Evolutionary conservation across 352 stramenopile species (phyloP).

Genomic region (Phytophthora pini): DNA sequence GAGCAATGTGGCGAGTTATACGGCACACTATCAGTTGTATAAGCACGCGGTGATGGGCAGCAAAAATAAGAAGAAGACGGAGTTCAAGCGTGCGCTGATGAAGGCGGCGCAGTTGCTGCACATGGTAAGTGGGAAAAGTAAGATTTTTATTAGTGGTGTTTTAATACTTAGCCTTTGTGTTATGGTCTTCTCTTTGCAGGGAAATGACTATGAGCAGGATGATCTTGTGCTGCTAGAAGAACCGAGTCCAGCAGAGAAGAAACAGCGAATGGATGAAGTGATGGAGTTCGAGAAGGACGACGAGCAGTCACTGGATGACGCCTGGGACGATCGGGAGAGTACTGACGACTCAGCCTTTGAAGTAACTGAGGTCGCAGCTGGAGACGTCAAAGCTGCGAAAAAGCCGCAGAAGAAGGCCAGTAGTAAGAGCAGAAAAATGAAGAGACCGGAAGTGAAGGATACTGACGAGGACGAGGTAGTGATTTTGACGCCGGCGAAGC

Average conservation of each 20-base stretch:
- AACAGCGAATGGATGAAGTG: slow-evolving; percentile 36
- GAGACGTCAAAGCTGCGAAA: slow-evolving; percentile 15
- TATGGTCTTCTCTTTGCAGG: slow-evolving; percentile 17
- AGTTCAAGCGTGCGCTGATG: slow-evolving; percentile 45
- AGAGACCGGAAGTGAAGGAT: slow-evolving; percentile 16
- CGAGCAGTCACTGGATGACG: slow-evolving; percentile 22
- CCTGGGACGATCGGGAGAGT: slow-evolving; percentile 26
- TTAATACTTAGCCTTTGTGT: slow-evolving; percentile 1
- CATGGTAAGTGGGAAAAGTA: slow-evolving; percentile 34
- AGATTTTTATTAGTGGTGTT: background rate
- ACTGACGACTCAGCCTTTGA: slow-evolving; percentile 14
- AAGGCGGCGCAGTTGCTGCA: slow-evolving; percentile 53
- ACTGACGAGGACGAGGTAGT: slow-evolving; percentile 28
- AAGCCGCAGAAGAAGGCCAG: slow-evolving; percentile 17
- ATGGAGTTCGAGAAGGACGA: slow-evolving; percentile 11
- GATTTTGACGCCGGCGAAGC: slow-evolving; percentile 11
- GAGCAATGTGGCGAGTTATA: slow-evolving; percentile 52
- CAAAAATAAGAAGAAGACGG: slow-evolving; percentile 36
- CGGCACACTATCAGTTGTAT: slow-evolving; percentile 54
- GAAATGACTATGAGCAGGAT: slow-evolving; percentile 34
- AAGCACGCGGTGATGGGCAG: slow-evolving; percentile 38
- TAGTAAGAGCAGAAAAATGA: slow-evolving; percentile 5
- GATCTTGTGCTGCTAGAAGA: slow-evolving; percentile 48
- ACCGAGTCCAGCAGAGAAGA: slow-evolving; percentile 39
- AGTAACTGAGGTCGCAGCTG: slow-evolving; percentile 11